A percentile compares a stretch with the other conserved stretches of the same genome.
These are phyloP conservation scores for Diplodia mutila DNA, from an alignment of 2,329 filamentous ascomycete species.

Conservation along the genomic window DNA sequence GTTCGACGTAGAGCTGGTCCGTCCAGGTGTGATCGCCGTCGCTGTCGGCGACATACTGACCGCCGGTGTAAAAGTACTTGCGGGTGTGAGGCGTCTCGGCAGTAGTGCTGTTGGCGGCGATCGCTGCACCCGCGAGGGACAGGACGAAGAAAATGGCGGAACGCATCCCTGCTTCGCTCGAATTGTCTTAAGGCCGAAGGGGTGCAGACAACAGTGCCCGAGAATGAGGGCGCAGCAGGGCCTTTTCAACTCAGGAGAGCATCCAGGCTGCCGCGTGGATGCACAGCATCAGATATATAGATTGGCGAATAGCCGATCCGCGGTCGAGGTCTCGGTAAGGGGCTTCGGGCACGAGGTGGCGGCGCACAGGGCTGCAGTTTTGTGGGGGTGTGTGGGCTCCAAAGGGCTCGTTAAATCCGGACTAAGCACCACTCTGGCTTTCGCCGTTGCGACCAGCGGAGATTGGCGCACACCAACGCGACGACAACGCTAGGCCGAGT, in stretches of 20 bases:
- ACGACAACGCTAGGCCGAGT: constrained; percentile 3
- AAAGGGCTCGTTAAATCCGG: neutral
- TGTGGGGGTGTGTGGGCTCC: constrained; percentile 8
- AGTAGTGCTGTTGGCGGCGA: neutral
- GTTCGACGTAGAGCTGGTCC: constrained; percentile 38
- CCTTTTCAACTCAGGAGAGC: neutral
- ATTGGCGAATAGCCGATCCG: constrained; percentile 15
- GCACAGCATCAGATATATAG: constrained; percentile 18
- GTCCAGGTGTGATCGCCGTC: neutral
- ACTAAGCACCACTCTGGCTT: neutral
- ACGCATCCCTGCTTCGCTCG: constrained; percentile 5
- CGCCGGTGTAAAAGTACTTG: constrained; percentile 35
- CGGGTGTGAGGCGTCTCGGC: constrained; percentile 27
- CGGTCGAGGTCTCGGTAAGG: neutral
- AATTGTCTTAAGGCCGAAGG: too few species aligned
- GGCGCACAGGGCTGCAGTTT: neutral
- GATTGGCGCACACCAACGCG: neutral
- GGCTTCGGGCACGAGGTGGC: neutral
- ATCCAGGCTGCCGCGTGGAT: neutral
- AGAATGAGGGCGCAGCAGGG: too few species aligned
- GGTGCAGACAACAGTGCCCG: too few species aligned
- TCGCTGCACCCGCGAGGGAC: constrained; percentile 1
- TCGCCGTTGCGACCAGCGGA: constrained; percentile 12
- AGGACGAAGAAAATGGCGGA: neutral
- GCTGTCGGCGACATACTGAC: constrained; percentile 28